A percentile compares a stretch with the other conserved stretches of the same genome.
phyloP scores from a whole-genome alignment of 2,329 filamentous ascomycete species.

The Geoglossum cookeanum region DNA sequence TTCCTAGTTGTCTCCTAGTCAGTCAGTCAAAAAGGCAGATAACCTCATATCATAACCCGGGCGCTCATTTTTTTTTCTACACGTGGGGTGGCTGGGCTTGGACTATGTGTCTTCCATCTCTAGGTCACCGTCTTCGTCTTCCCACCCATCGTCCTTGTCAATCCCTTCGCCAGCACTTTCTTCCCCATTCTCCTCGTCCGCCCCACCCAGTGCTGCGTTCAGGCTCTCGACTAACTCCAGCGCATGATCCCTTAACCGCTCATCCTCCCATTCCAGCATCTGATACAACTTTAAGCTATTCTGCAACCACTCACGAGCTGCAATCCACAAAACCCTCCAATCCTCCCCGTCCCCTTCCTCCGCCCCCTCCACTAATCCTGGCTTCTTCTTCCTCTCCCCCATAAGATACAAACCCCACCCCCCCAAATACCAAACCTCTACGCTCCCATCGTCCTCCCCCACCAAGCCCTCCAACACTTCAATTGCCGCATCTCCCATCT shows the following conservation, averaged over 20 bases:
- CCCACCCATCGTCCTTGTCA: conserved; percentile 19
- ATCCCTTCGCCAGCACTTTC: conserved; percentile 19
- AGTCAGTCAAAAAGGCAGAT: too few species aligned
- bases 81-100: background rate
- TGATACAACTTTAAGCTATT: conserved; percentile 66
- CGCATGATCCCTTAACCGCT: conserved; percentile 55
- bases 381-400: conserved; percentile 44
- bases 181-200: conserved; percentile 23
- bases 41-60: too few species aligned
- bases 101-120: conserved; percentile 6
- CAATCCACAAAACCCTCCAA: conserved; percentile 39
- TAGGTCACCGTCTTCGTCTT: conserved; percentile 15
- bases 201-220: conserved; percentile 24
- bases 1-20: too few species aligned
- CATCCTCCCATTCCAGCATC: conserved; percentile 67
- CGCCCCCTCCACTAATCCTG: conserved; percentile 20
- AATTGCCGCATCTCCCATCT: conserved; percentile 68
- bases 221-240: conserved; percentile 42
- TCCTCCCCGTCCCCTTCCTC: conserved; percentile 18
- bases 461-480: conserved; percentile 70
- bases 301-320: conserved; percentile 65
- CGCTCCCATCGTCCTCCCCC: conserved; percentile 76
- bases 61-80: background rate
- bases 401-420: conserved; percentile 80
- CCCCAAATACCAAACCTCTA: conserved; percentile 93